Evolutionary conservation across 352 stramenopile genomes (phyloP), one percentile per base, ranked within the genome.

Genomic region (Globisporangium alternatum): DNA sequence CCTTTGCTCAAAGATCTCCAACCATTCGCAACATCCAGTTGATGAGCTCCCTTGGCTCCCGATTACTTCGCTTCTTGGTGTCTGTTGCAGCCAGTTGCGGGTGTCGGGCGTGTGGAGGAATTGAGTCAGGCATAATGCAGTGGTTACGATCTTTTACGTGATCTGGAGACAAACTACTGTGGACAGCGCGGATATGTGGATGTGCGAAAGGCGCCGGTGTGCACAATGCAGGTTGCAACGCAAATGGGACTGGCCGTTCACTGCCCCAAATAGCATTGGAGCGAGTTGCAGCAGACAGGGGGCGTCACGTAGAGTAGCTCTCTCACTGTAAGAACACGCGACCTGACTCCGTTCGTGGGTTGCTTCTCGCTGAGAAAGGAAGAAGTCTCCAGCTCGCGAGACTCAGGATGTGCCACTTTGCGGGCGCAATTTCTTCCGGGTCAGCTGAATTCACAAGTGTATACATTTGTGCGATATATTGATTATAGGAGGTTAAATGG

Each of bases 201-300:
- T 57, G 51, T 57, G 51, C 30, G 30, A 57, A 43, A 43, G 51
- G 30, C 51, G 51, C n/a, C 35, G 35, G 35, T 39, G 35, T 39
- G 35, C 35, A 2, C 35, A 39, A 39, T 39, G 35, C 35, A 39
- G 35, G 0, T 12, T 39, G 35, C 35, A 39, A 9, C 35, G 10
- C 5, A 9, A 39, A 12, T 9, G 35, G 8, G 35, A 39, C 35
- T 39, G 35, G 35, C 9, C 35, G 35, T 12, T 39, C 9, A 9
- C 5, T 39, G 35, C 35, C 9, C 35, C 35, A 43, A 44, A 19
- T 9, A 13, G 39, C 35, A 19, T 37, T 49, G 35, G 54, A 35
- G 54, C 54, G 25, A 60, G 54, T 51, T 13, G 35, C 35, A 45
- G 21, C 54, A 60, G 54, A 60, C 31, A 60, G 54, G 54, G 54